Base-by-base conservation (phyloP, 1,284 basidiomycete genomes). In the Ceratobasidium sp. region DNA sequence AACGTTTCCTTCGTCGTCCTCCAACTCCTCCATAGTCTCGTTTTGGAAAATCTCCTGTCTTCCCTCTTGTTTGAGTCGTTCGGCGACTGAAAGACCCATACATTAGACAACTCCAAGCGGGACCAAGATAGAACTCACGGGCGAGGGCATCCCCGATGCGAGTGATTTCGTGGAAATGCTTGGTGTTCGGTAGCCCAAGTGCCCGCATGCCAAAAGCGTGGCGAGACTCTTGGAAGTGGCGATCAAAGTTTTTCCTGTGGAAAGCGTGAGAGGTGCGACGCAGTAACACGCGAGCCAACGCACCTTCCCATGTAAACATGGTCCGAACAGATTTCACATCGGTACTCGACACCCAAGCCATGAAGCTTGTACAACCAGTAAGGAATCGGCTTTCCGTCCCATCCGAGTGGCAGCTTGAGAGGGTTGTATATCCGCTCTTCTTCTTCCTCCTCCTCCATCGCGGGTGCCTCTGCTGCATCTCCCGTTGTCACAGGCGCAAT, bases 121-220 rank as follows among this genome's bases (percentile, higher is more conserved):
- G 68, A 27, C 13, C 27, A 70, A 57, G 31, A 43, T 17, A 49
- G 6, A 40, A 86, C 92, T 75, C 77, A 96, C 94, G 82, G 53
- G 94, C 88, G 71, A 98, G 86, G 0, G 96, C 97, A 81, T 99
- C 97, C 75, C 94, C 91, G 73, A 99, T 99, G 62, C 91, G 87
- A 22, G 96, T 99, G 72, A 99, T 98, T 79, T 98, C 96, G 76
- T 97, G 93, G 83, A 99, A 99, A 80, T 99, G 97, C 78, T 96
- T 96, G 1, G 96, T 98, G 75, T 98, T 99, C 0, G 97, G 97
- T 72, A 99, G 82, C 17, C 97, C 97, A 32, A 99, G 84, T 3
- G 97, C 96, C 45, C 95, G 89, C 94, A 99, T 98, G 32, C 96
- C 97, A 75, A 98, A 99, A 1, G 96, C 93, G 80, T 99, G 97